Evolutionary conservation across 768 basidiomycete species (phyloP).

Genomic region (Pleurotus djamor): DNA sequence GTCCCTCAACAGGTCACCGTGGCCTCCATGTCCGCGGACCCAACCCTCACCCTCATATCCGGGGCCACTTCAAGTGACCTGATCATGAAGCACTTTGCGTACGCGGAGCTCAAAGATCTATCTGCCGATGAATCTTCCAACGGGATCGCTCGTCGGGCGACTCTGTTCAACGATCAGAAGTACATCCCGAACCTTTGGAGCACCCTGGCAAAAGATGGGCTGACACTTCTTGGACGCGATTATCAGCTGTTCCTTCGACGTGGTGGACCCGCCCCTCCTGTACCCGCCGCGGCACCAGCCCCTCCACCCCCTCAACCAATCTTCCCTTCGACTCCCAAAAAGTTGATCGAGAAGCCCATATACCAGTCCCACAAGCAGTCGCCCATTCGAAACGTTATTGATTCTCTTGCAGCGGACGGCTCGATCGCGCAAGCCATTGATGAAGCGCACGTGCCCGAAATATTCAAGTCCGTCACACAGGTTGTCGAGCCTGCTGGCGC

Average conservation of each 20-base stretch:
- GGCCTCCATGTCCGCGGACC: conserved; percentile 42
- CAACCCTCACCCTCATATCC: conserved; percentile 56
- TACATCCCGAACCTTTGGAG: conserved; percentile 64
- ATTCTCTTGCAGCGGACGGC: conserved; percentile 60
- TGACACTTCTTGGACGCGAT: conserved; percentile 63
- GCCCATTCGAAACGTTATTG: conserved; percentile 50
- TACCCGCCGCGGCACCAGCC: conserved; percentile 15
- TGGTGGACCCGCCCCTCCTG: conserved; percentile 39
- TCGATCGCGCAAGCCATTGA: conserved; percentile 50
- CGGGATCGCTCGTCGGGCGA: conserved; percentile 42
- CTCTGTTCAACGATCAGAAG: conserved; percentile 70
- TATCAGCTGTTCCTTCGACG: conserved; percentile 63
- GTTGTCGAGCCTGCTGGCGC: conserved; percentile 1
- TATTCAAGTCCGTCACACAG: conserved; percentile 19
- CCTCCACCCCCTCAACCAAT: conserved; percentile 8
- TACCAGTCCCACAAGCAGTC: conserved; percentile 43
- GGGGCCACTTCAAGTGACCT: conserved; percentile 55
- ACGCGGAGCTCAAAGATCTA: conserved; percentile 55
- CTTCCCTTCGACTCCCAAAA: conserved; percentile 34
- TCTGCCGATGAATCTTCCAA: conserved; percentile 39
- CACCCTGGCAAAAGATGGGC: conserved; percentile 51
- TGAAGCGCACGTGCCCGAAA: conserved; percentile 39
- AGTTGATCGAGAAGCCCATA: conserved; percentile 39
- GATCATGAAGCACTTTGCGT: conserved; percentile 64
- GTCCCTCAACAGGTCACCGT: conserved; percentile 56